Conservation (phyloP, 352 stramenopile genomes). For the Pilasporangium apinafurcum region DNA sequence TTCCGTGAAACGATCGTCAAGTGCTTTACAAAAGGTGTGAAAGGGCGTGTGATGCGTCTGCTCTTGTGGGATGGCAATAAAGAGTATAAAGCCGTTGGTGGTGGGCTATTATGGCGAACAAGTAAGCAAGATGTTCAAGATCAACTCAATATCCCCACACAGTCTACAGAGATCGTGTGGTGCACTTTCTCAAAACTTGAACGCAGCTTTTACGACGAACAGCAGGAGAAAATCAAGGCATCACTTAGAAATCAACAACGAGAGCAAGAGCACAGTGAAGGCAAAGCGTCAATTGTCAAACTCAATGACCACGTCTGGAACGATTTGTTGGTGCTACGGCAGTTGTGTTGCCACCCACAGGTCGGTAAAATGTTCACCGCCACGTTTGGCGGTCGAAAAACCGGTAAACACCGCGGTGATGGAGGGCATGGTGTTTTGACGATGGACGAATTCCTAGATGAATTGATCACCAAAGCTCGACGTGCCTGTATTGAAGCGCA, state of each 20-base stretch:
- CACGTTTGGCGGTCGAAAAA: constrained; percentile 1
- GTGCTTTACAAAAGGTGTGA: constrained; percentile 26
- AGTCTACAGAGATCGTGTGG: constrained; percentile 52
- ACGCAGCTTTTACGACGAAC: constrained; percentile 69
- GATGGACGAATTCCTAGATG: constrained; percentile 74
- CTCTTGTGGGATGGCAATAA: constrained; percentile 26
- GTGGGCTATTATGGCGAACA: constrained; percentile 69
- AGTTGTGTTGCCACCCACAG: constrained; percentile 91
- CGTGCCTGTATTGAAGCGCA: constrained; percentile 82
- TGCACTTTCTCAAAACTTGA: constrained; percentile 74
- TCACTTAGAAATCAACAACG: constrained; percentile 26
- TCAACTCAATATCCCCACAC: constrained; percentile 54
- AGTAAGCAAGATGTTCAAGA: constrained; percentile 64
- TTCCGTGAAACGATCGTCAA: constrained; percentile 32
- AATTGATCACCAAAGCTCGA: constrained; percentile 54
- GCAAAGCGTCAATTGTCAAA: background rate
- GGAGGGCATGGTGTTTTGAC: constrained; percentile 58
- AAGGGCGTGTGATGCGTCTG: constrained; percentile 38
- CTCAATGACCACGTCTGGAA: constrained; percentile 45
- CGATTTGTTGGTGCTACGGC: constrained; percentile 79
- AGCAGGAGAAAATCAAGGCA: constrained; percentile 43
- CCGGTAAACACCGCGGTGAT: no score
- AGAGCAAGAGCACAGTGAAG: constrained; percentile 9
- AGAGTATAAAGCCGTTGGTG: constrained; percentile 7
- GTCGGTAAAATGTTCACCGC: constrained; percentile 41